Base-by-base conservation (phyloP, 495 filamentous ascomycete species). In the Aspergillus nidulans region DNA sequence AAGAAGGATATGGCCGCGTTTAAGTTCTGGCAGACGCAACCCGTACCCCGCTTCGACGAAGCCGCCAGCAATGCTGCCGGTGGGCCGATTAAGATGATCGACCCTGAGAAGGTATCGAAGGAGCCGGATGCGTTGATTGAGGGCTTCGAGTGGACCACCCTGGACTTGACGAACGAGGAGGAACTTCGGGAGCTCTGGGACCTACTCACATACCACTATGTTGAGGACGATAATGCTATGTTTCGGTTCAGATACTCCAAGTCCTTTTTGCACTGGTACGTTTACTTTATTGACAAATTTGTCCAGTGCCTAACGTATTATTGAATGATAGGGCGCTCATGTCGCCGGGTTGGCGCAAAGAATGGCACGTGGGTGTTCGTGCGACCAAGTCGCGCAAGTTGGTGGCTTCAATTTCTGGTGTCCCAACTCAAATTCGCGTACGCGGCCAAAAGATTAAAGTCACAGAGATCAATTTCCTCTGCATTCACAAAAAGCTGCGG, bases 11-110 rank as follows among this genome's bases (percentile, higher is more conserved):
- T 96, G 90, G 92, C 83, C 4, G 86, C 85, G 26, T 96, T 97
- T 79, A 96, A 95, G 70, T 98, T 98, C 71, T 98, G 94, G 94
- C 84, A 88, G 66, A 97, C 94, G 30, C 94, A 98, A 68, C 94
- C 94, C 0, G 94, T 98, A 26, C 88, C 90, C 9, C 84, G 85
- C 52, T 96, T 97, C 59, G 85, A 82, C 64, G 75, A 83, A 12
- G 59, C 71, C 46, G 59, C 71, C 46, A 48, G 62, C 42, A 65
- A 63, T 50, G 59, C 72, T 41, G 59, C 69, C 20, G 84, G 87
- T 46, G 85, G 85, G 0, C 79, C 82, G 1, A 88, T 88, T 64
- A 82, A 85, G 70, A 74, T 74, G 9, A 88, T 92, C 61, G 84
- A 90, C 57, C 81, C 88, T 2, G 86, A 88, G 51, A 80, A 85